phyloP scores from a whole-genome alignment of 805 yeast species.

The Allodekkera sacchari region DNA sequence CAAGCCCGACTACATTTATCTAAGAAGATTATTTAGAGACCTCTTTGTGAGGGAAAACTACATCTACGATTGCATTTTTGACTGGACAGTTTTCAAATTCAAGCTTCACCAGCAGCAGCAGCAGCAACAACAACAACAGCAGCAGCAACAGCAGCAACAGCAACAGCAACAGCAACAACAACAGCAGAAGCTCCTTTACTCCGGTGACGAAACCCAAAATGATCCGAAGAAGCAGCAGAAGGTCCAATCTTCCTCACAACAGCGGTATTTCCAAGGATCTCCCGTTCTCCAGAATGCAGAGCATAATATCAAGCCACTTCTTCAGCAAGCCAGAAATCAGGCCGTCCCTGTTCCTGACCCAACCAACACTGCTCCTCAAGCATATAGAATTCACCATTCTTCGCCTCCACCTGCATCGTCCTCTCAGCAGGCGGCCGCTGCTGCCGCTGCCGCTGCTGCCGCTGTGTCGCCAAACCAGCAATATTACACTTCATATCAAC shows the following conservation, averaged over 20 bases:
- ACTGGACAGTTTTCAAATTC: conserved; percentile 88
- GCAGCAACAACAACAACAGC: conserved; percentile 21
- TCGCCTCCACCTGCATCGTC: conserved; percentile 1
- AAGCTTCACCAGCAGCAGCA: conserved; percentile 46
- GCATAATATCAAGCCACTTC: conserved; percentile 17
- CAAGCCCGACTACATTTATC: conserved; percentile 86
- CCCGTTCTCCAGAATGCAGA: background rate
- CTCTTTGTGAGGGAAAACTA: conserved; percentile 81
- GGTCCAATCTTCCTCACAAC: conserved; percentile 1
- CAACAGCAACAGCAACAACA: conserved; percentile 5
- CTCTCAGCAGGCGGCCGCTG: conserved; percentile 4
- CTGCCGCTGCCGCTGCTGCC: conserved; percentile 10
- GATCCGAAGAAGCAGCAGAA: conserved; percentile 1
- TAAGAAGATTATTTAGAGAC: conserved; percentile 85
- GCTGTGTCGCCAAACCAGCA: conserved; percentile 1
- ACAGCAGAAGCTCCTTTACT: conserved; percentile 2
- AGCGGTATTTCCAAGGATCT: conserved; percentile 1
- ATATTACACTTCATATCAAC: conserved; percentile 7
- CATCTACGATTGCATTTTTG: conserved; percentile 89
- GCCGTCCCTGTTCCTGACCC: conserved; percentile 26
- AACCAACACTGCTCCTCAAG: conserved; percentile 7
- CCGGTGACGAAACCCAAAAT: conserved; percentile 4
- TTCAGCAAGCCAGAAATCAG: conserved; percentile 24
- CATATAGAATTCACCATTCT: conserved; percentile 5
- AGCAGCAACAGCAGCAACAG: conserved; percentile 14